Base-by-base conservation (phyloP, 805 yeast genomes). In the Kockiozyma suomiensis region DNA sequence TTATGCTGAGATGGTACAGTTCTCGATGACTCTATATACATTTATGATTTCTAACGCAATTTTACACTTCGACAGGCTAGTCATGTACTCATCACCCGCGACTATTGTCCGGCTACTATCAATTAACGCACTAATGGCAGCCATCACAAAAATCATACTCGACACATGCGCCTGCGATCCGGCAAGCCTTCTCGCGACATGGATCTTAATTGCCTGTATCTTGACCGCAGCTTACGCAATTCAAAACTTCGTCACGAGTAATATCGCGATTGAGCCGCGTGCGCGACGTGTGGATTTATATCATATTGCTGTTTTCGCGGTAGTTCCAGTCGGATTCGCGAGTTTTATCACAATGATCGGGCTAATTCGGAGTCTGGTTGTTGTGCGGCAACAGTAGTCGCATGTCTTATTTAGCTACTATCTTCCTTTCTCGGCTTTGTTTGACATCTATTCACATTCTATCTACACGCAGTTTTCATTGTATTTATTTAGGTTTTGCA, bases 321-420 rank as follows among this genome's bases (percentile, higher is more conserved):
- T 93, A 42, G 97, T 93, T n/a, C 99, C 99, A 0, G 90, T 93
- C 17, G 98, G 99, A 0, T 70, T 93, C 61, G 97, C 98, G 3
- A 89, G 97, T 68, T 93, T 94, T 69, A 75, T 92, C 25, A 91
- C 98, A 2, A 90, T 92, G 96, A 78, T 91, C 38, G 94, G 92
- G 0, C 75, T 93, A 40, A 75, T 93, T 17, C 76, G 98, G 61
- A 54, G 65, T 52, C 21, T 61, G 5, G 41, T 48, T 26, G 53
- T 50, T 4, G 50, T 59, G 8, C 61, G 61, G 48, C 42, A 38
- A 38, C n/a, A 32, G 42, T n/a, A 23, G 19, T 21, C 23, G 13
- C 25, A n/a, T 7, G 19, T 17, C 10, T 15, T 38, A 23, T 3
- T 38, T 23, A 2, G 5, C 42, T 38, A 17, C 8, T 41, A 21